These are phyloP conservation scores for Patellifolia procumbens DNA, from an alignment of 179 eudicot species.

Conservation along the genomic window DNA sequence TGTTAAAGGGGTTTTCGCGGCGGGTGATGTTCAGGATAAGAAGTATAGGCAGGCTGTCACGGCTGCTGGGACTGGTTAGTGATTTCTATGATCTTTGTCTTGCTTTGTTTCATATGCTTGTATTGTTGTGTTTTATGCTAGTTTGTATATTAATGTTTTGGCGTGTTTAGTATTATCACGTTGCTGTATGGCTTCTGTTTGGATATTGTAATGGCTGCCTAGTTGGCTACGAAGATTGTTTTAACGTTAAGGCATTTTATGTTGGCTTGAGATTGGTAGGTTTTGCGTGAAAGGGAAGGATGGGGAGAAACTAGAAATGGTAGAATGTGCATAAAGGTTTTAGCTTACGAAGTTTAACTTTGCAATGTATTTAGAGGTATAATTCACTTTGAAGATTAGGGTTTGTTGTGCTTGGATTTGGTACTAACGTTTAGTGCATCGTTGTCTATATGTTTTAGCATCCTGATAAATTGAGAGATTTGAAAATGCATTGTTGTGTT, in stretches of 20 bases:
- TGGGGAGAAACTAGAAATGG: neutral
- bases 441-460: neutral
- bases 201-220: neutral
- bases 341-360: neutral
- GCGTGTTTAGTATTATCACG: neutral
- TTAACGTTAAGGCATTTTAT: neutral
- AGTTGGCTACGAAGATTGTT: neutral
- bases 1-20: constrained; percentile 86
- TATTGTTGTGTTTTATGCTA: neutral
- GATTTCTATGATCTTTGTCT: neutral
- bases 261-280: neutral
- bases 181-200: neutral
- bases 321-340: neutral
- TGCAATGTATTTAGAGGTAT: neutral
- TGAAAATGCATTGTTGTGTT: neutral
- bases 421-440: neutral
- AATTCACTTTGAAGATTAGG: neutral
- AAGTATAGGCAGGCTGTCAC: constrained; percentile 95
- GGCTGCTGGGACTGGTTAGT: constrained; percentile 95
- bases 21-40: constrained; percentile 99
- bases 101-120: neutral
- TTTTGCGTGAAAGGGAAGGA: neutral
- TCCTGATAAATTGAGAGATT: neutral
- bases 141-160: neutral
- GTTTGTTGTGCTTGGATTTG: neutral